Evolutionary conservation across 2,329 filamentous ascomycete species (phyloP), one percentile per base, ranked within the genome.

Genomic region (Herpomyces periplanetae): DNA sequence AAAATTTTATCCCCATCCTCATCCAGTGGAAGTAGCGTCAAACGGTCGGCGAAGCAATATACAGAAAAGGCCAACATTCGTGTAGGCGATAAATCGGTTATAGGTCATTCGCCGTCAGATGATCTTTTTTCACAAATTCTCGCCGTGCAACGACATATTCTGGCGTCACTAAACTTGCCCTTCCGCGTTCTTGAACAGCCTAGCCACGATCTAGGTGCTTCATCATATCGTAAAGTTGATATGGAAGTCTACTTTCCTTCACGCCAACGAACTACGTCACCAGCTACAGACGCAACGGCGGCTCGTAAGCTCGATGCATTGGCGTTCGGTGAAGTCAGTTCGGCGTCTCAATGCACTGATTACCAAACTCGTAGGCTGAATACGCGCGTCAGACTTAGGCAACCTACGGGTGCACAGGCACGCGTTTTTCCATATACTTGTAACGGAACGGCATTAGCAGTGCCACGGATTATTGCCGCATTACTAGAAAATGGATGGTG

Each of bases 171-270:
- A 0, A 62, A 59, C 14, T 51, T 96, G 13, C 60, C 68, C 34
- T 85, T 66, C 32, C 68, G 75, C 22, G 49, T 96, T 8, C 51
- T 96, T 4, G 69, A 87, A 36, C 91, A 91, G 75, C 75, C 80
- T 0, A 51, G 60, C 0, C 44, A 52, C 1, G 80, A 96, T 37
- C 56, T 96, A 1, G 80, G 80, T 27, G 75, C 80, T 4, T 73
- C 64, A 11, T 80, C 80, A 6, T 50, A 46, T 10, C 52, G 73
- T 25, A 96, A 96, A 38, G 51, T 62, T 27, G 80, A 96, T 35
- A 85, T 96, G 21, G 80, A 96, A 35, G 69, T 66, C 3, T 73
- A 62, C 39, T 91, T 96, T 42, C 80, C 80, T 0, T 73, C 65
- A 15, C 52, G 75, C 3, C n/a, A n/a, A n/a, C n/a, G n/a, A n/a